Evolutionary conservation across 208 protist species (phyloP), one percentile per base, ranked within the genome.

Genomic region (Trypanosoma conorhini): DNA sequence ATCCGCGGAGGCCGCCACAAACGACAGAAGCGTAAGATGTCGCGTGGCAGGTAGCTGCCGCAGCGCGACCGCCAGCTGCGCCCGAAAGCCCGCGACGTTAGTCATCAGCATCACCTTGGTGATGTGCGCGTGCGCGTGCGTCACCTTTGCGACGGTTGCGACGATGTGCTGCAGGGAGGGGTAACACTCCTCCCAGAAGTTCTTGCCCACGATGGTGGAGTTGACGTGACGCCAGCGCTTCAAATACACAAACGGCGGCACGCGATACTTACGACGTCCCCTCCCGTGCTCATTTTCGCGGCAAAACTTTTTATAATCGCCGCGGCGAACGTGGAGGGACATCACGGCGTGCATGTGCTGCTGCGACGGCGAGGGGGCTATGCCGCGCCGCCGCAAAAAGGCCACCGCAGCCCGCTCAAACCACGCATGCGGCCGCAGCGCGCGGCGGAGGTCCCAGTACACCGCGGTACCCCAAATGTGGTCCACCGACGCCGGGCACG

Each of bases 221-320:
- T 70, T 70, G 24, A 55, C 52, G 24, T 70, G 64, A 38, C 30
- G 22, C 35, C 19, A 44, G 10, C 38, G 26, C 51, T 31, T 52
- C 22, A 68, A 46, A 13, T 35, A 44, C 4, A 66, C 62, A 50
- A 75, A 75, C 26, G 70, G 59, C 10, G 61, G 31, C 24, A 68
- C 54, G 8, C 70, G 59, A 48, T 69, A 75, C 35, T 75, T 75
- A 15, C 13, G 31, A 24, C 44, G 48, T 0, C 70, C 60, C 19
- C 59, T 21, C 12, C 70, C 63, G 52, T 50, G 59, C 24, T 44
- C 61, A 51, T 72, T 76, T 56, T 76, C 70, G 24, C 64, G 50
- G 54, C 75, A 80, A 64, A 80, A 80, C 26, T 71, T 76, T 26
- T 42, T 21, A 57, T 80, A 80, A 56, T 80, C 75, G 3, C 75